Base-by-base conservation (phyloP, 495 filamentous ascomycete species). In the Neurospora pannonica region DNA sequence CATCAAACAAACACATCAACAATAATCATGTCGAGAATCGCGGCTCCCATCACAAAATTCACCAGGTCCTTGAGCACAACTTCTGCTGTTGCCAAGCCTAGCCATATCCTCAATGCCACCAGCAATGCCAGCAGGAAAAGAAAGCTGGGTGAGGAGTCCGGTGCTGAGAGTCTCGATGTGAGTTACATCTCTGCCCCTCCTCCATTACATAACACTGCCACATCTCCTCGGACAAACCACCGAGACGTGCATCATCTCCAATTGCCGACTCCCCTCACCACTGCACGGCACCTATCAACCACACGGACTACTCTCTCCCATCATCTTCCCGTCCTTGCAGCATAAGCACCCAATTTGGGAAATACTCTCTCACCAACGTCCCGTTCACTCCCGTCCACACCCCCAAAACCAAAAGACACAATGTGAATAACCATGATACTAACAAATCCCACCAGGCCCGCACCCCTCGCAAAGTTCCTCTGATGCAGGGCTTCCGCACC, bases 401-500 rank as follows among this genome's bases (percentile, higher is more conserved):
- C 21, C 17, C 76, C 40, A 60, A 24, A 19, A 74, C 79, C 54
- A 73, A 10, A 10, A 24, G 9, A 62, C 54, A 17, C 28, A 34
- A 19, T 67, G 3, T 34, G 15, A 67, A 67, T n/a, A 71, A 82
- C 31, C 81, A 78, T 71, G 82, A 80, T 8, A 81, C 80, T 34
- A 76, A 75, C 2, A 75, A 77, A 5, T 19, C 79, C 77, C 46
- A 77, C 82, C 10, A 78, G 76, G 46, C 78, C 77, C 31, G 24
- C 10, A 39, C 76, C 70, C 34, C 62, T 62, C 80, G 79, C 74
- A 81, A 74, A 5, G 73, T 84, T 76, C 85, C 83, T 73, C 76
- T 87, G 73, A 87, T 87, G 85, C 85, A 87, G 76, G 85, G 83
- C 77, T 87, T 87, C 78, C 81, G 77, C 75, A 83, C 82, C 48